Conservation (phyloP, 306 rosid species). For the Vigna nakashimae region DNA sequence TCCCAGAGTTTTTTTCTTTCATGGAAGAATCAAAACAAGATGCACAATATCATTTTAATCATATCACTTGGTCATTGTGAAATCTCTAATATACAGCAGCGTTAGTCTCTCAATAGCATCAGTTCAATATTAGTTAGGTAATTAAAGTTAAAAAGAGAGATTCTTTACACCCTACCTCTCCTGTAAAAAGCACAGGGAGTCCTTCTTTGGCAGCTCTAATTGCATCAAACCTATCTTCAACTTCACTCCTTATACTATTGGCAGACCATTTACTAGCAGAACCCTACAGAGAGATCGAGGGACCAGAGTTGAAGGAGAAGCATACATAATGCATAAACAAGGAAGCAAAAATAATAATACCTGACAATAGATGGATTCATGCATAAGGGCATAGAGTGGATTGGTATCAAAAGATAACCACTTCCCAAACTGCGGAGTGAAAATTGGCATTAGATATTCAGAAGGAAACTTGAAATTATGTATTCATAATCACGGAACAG, state of each 20-base stretch:
- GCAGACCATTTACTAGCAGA: constrained; percentile 85
- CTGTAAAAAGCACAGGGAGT: constrained; percentile 69
- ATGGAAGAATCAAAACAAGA: constrained; percentile 29
- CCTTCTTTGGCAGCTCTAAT: constrained; percentile 69
- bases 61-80: no score
- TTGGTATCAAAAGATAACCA: constrained; percentile 64
- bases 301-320: constrained; percentile 21
- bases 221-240: constrained; percentile 71
- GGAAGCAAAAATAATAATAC: constrained; percentile 48
- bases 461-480: constrained; percentile 38
- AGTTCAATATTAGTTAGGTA: not conserved
- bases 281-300: constrained; percentile 58
- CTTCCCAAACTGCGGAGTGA: constrained; percentile 72
- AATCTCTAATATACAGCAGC: not conserved
- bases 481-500: constrained; percentile 38
- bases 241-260: constrained; percentile 64
- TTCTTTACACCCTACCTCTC: constrained; percentile 70
- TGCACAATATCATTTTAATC: not conserved
- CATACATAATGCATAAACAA: constrained; percentile 11
- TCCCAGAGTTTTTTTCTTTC: not conserved
- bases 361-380: constrained; percentile 91
- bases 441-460: constrained; percentile 40
- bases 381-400: constrained; percentile 87
- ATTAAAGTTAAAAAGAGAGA: constrained; percentile 13
- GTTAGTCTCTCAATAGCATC: constrained; percentile 5